Evolutionary conservation across 2,329 filamentous ascomycete genomes (phyloP), one percentile per base, ranked within the genome.

Genomic region (Colletotrichum tropicale): DNA sequence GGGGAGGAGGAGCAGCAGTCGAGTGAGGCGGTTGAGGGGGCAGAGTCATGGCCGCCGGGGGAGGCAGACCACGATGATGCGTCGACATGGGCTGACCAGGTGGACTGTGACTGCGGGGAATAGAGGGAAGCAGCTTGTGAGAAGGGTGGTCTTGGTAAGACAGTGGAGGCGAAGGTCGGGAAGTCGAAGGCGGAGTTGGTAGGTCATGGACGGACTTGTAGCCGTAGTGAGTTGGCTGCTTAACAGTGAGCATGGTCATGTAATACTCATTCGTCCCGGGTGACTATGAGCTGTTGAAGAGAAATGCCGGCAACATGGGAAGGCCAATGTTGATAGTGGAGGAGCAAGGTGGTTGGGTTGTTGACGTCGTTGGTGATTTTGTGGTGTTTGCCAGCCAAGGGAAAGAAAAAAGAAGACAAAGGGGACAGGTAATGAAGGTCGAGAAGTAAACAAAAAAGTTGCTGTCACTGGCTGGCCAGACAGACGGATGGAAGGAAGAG

Each of bases 61-160:
- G 91, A 83, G 93, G 93, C 87, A 95, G 86, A 80, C 91, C 91
- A 85, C 93, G 91, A 84, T 93, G 93, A 84, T 92, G 90, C 81
- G 89, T 91, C 81, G 93, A 93, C 93, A 95, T 95, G 84, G 86
- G 86, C 86, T 89, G 87, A 80, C 84, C 83, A 76, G 86, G 84
- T 75, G 89, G 86, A 81, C 88, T 89, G 81, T 87, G 84, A 80
- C 85, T 87, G 60, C 83, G 85, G 76, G 86, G 84, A 77, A 84
- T 79, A 78, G 83, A 80, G 75, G 85, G 80, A 71, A 85, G 77
- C 75, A 84, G 78, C 79, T 87, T 88, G 78, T 86, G 85, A 66
- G 82, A 82, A 77, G 82, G 80, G 34, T 75, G 69, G 79, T 91
- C 89, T 85, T 87, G 86, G 78, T 87, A 85, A 80, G 84, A 86